Evolutionary conservation across 2,329 filamentous ascomycete species (phyloP).

Genomic region (Chrysosporium keratinophilum): DNA sequence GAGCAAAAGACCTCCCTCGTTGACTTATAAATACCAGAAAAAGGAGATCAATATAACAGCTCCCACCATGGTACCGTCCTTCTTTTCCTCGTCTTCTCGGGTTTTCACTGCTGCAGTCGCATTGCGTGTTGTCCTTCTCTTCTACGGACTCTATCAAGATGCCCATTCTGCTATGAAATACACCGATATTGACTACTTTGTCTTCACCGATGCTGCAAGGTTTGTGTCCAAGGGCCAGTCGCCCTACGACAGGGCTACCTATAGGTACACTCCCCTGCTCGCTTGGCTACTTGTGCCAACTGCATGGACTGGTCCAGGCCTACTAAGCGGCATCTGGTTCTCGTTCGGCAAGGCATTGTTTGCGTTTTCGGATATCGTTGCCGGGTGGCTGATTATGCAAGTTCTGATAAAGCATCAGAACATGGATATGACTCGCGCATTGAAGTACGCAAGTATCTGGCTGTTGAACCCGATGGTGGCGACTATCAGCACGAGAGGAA

Average conservation of each 20-base stretch:
- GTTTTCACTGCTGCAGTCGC: conserved; percentile 38
- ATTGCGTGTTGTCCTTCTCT: conserved; percentile 61
- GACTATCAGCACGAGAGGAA: conserved; percentile 87
- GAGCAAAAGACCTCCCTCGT: neutral
- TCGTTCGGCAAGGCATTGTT: conserved; percentile 83
- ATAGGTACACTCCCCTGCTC: conserved; percentile 89
- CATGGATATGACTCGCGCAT: conserved; percentile 47
- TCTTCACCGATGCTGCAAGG: conserved; percentile 90
- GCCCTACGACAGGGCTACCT: conserved; percentile 84
- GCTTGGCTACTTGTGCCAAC: conserved; percentile 87
- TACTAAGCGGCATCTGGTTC: conserved; percentile 48
- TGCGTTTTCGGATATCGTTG: conserved; percentile 68
- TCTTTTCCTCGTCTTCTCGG: conserved; percentile 27
- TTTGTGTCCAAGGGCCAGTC: conserved; percentile 58
- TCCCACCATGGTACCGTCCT: neutral
- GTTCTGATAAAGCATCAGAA: conserved; percentile 41
- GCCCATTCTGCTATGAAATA: conserved; percentile 87
- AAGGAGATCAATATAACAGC: neutral
- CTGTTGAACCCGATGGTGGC: conserved; percentile 96
- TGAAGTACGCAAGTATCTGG: conserved; percentile 79
- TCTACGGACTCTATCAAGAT: conserved; percentile 91
- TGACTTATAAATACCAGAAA: no score
- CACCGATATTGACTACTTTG: conserved; percentile 96
- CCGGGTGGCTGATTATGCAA: conserved; percentile 64
- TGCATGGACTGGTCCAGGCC: conserved; percentile 39